Evolutionary conservation across 495 filamentous ascomycete species (phyloP).

Genomic region (Aspergillus haitiensis): DNA sequence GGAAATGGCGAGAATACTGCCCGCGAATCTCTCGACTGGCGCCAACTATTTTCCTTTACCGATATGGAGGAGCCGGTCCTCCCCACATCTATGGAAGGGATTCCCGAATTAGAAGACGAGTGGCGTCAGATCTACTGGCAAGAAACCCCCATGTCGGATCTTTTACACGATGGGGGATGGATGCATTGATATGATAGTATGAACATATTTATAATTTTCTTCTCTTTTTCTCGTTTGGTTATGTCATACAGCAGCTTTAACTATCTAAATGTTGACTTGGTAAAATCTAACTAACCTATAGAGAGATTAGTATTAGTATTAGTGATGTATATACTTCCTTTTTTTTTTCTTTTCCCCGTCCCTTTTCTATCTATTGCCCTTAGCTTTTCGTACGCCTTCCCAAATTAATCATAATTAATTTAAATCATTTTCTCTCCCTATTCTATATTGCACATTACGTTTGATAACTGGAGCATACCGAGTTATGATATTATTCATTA

Average conservation of each 20-base stretch:
- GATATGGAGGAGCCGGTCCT: constrained; percentile 43
- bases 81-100: constrained; percentile 42
- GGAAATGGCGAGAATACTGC: constrained; percentile 16
- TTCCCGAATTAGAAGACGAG: constrained; percentile 48
- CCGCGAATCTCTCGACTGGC: constrained; percentile 47
- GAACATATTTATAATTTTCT: background rate
- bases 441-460: no score
- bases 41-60: constrained; percentile 47
- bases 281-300: no score
- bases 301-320: no score
- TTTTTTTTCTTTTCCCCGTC: background rate
- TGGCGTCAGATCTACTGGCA: constrained; percentile 53
- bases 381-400: no score
- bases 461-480: no score
- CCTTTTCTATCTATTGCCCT: background rate
- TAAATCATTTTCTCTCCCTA: no score
- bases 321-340: background rate
- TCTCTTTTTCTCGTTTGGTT: background rate
- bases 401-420: no score
- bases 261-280: no score
- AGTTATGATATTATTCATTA: no score
- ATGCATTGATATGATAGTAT: constrained; percentile 27
- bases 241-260: background rate
- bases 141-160: constrained; percentile 46
- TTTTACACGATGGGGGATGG: constrained; percentile 46